These are phyloP conservation scores for Diaporthe caulivora DNA, from an alignment of 2,329 filamentous ascomycete species.

Conservation along the genomic window DNA sequence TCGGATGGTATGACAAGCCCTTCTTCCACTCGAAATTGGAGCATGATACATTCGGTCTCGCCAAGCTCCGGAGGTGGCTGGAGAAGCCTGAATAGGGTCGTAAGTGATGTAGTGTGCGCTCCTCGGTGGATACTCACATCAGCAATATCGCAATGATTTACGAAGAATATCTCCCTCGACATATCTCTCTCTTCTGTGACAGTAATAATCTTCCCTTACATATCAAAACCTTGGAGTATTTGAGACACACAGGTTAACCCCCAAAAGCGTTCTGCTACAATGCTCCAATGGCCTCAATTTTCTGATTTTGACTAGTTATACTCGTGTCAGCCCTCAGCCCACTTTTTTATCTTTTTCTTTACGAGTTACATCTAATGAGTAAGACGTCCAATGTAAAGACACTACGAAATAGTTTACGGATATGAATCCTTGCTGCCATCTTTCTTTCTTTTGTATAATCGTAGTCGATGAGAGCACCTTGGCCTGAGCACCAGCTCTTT, in stretches of 20 bases:
- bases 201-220: not conserved
- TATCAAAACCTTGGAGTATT: not conserved
- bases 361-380: not conserved
- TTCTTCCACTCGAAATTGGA: not conserved
- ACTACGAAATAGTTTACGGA: not conserved
- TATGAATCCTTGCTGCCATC: not conserved
- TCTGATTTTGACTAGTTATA: not conserved
- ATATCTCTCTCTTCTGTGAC: not conserved
- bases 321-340: not conserved
- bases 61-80: not conserved
- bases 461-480: not conserved
- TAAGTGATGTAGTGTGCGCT: not conserved
- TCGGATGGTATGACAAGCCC: slow-evolving; percentile 24
- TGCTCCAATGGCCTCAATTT: not conserved
- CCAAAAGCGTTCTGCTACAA: not conserved
- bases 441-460: not conserved
- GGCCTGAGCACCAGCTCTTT: not conserved
- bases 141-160: not conserved
- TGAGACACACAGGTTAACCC: not conserved
- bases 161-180: too few species aligned
- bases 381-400: not conserved
- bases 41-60: not conserved
- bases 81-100: not conserved
- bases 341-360: not conserved
- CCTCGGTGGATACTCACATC: not conserved